Evolutionary conservation across 2,329 filamentous ascomycete species (phyloP).

Genomic region (Fusarium acutatum): DNA sequence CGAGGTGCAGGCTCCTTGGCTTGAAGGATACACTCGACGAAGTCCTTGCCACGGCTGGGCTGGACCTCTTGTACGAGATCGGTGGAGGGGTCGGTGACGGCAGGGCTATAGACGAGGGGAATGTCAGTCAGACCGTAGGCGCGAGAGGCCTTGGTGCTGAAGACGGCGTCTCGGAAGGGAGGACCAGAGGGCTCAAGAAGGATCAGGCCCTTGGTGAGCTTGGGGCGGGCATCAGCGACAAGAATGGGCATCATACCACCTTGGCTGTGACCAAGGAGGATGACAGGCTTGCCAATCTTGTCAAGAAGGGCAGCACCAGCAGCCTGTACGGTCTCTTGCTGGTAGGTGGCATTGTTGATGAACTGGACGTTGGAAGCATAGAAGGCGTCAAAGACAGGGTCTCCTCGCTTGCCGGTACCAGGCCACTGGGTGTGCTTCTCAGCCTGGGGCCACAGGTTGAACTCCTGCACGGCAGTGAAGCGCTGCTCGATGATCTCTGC

Average conservation of each 20-base stretch:
- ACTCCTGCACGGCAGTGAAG: slow-evolving; percentile 28
- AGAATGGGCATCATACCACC: slow-evolving; percentile 51
- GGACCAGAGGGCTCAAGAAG: slow-evolving; percentile 58
- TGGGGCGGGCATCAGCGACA: slow-evolving; percentile 44
- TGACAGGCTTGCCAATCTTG: slow-evolving; percentile 50
- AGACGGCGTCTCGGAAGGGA: slow-evolving; percentile 54
- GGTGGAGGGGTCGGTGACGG: slow-evolving; percentile 33
- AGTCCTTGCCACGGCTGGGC: neutral
- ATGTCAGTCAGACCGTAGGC: slow-evolving; percentile 58
- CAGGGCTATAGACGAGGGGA: slow-evolving; percentile 56
- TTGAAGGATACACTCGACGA: slow-evolving; percentile 26
- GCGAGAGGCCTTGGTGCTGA: slow-evolving; percentile 44
- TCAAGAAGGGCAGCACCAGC: slow-evolving; percentile 53
- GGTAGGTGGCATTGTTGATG: slow-evolving; percentile 32
- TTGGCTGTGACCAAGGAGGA: slow-evolving; percentile 56
- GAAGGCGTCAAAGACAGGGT: slow-evolving; percentile 32
- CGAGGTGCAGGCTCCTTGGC: slow-evolving; percentile 17
- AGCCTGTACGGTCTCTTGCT: slow-evolving; percentile 26
- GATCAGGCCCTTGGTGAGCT: slow-evolving; percentile 52
- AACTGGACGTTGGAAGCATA: slow-evolving; percentile 38
- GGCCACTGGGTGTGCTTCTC: slow-evolving; percentile 35
- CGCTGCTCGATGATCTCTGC: slow-evolving; percentile 32
- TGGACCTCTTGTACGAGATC: slow-evolving; percentile 25
- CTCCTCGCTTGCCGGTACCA: slow-evolving; percentile 29
- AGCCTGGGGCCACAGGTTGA: slow-evolving; percentile 31